Base-by-base conservation (phyloP, 2,329 filamentous ascomycete species). In the Apiospora phragmitis region DNA sequence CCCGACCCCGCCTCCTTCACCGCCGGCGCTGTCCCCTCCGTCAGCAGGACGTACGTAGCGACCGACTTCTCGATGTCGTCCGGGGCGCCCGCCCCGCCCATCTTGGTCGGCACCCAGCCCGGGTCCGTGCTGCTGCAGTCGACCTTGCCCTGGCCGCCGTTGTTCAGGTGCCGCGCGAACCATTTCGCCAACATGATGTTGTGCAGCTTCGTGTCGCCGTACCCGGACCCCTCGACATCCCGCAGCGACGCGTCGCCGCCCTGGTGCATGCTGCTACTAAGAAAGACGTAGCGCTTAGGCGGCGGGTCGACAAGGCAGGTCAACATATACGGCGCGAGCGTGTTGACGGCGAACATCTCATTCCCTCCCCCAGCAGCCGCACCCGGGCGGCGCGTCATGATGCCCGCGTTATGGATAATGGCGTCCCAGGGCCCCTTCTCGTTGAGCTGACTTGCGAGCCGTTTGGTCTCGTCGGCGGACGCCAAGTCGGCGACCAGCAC, bases 381-480 rank as follows among this genome's bases (percentile, higher is more conserved):
- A n/a, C 77, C 76, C 41, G 84, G 68, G 75, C 79, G 71, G 78
- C 82, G 55, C 29, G 77, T 78, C 70, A 84, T 85, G 32, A 88
- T 73, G 3, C 87, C 88, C 0, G 88, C 88, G 72, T 90, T 90
- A 80, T 90, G 88, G 24, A 90, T 82, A 18, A 90, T 80, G 32
- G 83, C 81, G 75, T 90, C 89, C 75, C 87, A 90, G 0, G 68
- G 55, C 18, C 55, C 55, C 55, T 2, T 5, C 32, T 14, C 55
- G 32, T 62, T 62, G 7, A 86, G 84, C 68, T 88, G 80, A 14
- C 80, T 76, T 1, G 88, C 88, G 2, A 91, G 80, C 2, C 78
- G 77, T 71, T 87, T 88, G 4, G 82, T 87, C 67, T 87, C 85
- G 7, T 83, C 75, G 55, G 89, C 80, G 66, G 81, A 87, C 32